Conservation (phyloP, 495 filamentous ascomycete species). For the Penicillium tannophilum region DNA sequence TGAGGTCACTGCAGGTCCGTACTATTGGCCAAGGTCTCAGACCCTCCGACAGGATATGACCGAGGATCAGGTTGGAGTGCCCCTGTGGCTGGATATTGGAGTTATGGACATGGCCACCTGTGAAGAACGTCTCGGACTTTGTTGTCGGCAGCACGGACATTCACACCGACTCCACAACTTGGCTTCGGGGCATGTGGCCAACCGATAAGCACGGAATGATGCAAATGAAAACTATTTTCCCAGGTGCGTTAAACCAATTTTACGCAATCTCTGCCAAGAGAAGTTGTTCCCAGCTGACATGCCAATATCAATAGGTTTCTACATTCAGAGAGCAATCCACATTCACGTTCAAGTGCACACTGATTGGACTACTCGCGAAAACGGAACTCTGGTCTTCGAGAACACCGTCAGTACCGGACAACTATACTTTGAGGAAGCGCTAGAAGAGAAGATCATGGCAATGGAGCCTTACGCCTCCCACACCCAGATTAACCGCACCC, state of each 20-base stretch:
- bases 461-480: constrained; percentile 9
- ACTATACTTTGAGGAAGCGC: constrained; percentile 54
- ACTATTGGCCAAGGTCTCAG: constrained; percentile 38
- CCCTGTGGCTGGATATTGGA: constrained; percentile 52
- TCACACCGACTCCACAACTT: constrained; percentile 38
- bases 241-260: constrained; percentile 34
- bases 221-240: constrained; percentile 51
- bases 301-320: constrained; percentile 23
- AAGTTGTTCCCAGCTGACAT: neutral
- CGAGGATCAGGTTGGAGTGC: constrained; percentile 53
- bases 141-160: constrained; percentile 16
- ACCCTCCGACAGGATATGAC: constrained; percentile 48
- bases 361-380: constrained; percentile 19
- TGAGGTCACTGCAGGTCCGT: constrained; percentile 51
- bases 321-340: constrained; percentile 30
- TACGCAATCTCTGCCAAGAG: neutral
- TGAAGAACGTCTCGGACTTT: constrained; percentile 13
- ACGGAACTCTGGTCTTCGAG: constrained; percentile 20
- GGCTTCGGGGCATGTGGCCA: constrained; percentile 47
- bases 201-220: constrained; percentile 48
- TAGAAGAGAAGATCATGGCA: constrained; percentile 45
- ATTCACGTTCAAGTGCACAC: constrained; percentile 28
- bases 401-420: constrained; percentile 43
- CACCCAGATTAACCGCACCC: constrained; percentile 9
- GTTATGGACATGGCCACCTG: constrained; percentile 55